These are phyloP conservation scores for Barnettozyma sp. DNA, from an alignment of 805 yeast genomes.

Conservation along the genomic window DNA sequence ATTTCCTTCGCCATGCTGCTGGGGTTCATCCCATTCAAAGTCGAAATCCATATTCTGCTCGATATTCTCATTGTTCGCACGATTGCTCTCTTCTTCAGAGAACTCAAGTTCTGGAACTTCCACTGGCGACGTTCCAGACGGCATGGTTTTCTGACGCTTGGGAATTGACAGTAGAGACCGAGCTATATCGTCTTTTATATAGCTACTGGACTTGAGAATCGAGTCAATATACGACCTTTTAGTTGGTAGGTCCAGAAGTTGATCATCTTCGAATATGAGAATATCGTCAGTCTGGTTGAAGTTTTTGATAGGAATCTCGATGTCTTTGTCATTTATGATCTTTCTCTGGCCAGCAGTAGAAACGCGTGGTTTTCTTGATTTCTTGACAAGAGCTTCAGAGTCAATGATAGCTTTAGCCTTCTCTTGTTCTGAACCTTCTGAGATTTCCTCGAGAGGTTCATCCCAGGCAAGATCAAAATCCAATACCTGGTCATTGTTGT, in stretches of 20 bases:
- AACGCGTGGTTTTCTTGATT: conserved; percentile 10
- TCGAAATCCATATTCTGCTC: conserved; percentile 25
- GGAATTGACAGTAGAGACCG: conserved; percentile 8
- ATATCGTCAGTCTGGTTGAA: conserved; percentile 17
- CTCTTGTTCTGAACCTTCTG: conserved; percentile 18
- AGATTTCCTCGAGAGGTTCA: conserved; percentile 14
- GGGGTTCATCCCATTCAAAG: conserved; percentile 33
- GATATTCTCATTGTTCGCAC: background rate
- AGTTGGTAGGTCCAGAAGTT: conserved; percentile 10
- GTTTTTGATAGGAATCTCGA: conserved; percentile 20
- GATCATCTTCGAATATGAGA: background rate
- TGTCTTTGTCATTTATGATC: conserved; percentile 20
- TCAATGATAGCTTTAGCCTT: conserved; percentile 5
- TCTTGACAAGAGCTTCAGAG: conserved; percentile 8
- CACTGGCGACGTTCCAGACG: conserved; percentile 12
- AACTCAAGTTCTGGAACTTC: conserved; percentile 20
- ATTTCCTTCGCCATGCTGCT: conserved; percentile 13
- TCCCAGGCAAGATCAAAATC: conserved; percentile 10
- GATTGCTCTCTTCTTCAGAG: conserved; percentile 11
- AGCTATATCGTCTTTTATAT: conserved; percentile 15
- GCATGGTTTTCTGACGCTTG: conserved; percentile 19
- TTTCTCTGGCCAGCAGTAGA: conserved; percentile 17
- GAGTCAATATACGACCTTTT: conserved; percentile 19
- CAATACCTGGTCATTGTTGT: conserved; percentile 5
- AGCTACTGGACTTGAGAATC: conserved; percentile 12